phyloP scores from a whole-genome alignment of 306 rosid species.

The Fragaria nilgerrensis region DNA sequence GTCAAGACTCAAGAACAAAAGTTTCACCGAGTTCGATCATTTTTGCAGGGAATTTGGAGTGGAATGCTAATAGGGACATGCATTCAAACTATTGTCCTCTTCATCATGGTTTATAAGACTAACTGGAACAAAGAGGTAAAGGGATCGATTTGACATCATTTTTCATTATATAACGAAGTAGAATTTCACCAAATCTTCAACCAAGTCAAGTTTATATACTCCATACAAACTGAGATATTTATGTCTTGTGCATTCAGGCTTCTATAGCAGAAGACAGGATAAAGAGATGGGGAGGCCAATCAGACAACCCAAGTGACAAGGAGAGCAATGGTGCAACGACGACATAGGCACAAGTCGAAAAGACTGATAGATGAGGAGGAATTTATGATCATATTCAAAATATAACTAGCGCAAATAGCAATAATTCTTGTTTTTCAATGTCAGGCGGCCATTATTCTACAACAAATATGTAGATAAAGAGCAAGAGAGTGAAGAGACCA shows the following conservation, averaged over 20 bases:
- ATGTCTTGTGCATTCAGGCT: slow-evolving; percentile 32
- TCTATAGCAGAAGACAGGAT: slow-evolving; percentile 51
- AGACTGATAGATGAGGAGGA: neutral
- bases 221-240: neutral
- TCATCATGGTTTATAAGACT: slow-evolving; percentile 56
- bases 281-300: slow-evolving; percentile 45
- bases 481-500: neutral
- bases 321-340: neutral
- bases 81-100: slow-evolving; percentile 61
- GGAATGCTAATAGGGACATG: slow-evolving; percentile 72
- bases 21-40: neutral
- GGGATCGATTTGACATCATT: neutral
- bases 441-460: neutral
- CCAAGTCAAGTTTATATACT: neutral
- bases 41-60: slow-evolving; percentile 70
- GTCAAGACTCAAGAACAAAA: too few species aligned
- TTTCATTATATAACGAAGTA: neutral
- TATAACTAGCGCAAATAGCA: neutral
- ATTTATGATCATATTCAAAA: neutral
- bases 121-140: slow-evolving; percentile 77
- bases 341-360: neutral
- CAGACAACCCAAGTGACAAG: neutral
- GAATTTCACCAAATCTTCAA: neutral
- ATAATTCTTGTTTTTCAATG: neutral
- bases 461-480: neutral